These are phyloP conservation scores for Trichoderma simmonsii DNA, from an alignment of 2,329 filamentous ascomycete species.

Conservation along the genomic window DNA sequence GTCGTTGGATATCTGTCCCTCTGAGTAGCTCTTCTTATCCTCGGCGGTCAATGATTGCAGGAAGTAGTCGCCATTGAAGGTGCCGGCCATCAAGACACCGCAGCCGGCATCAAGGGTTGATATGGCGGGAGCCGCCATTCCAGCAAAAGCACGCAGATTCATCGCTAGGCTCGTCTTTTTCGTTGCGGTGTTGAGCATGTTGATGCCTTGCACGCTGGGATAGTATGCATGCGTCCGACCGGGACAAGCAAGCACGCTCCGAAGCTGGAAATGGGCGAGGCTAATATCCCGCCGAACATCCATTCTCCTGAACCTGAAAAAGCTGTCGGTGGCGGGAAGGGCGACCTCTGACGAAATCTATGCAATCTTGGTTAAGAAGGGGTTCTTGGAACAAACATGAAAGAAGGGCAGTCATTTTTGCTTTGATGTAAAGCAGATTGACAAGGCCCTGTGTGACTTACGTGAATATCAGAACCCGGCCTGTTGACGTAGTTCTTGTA, in stretches of 20 bases:
- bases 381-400: background rate
- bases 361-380: background rate
- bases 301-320: constrained; percentile 58
- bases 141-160: constrained; percentile 38
- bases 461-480: constrained; percentile 43
- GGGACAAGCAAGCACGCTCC: constrained; percentile 58
- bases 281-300: constrained; percentile 51
- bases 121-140: constrained; percentile 38
- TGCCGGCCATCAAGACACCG: constrained; percentile 57
- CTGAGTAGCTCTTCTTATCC: constrained; percentile 34
- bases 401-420: background rate
- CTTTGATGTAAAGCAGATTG: background rate
- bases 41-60: constrained; percentile 46
- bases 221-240: constrained; percentile 58
- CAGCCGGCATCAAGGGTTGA: constrained; percentile 52
- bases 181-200: constrained; percentile 51
- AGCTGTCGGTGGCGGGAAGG: constrained; percentile 44
- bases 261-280: constrained; percentile 64
- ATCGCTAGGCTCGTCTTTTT: constrained; percentile 45
- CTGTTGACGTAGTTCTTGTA: constrained; percentile 60
- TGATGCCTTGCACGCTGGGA: constrained; percentile 47
- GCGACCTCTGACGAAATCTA: constrained; percentile 21
- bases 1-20: constrained; percentile 48
- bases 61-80: constrained; percentile 55
- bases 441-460: background rate